Conservation (phyloP, 148 eudicot species). For the Spergularia bocconei region DNA sequence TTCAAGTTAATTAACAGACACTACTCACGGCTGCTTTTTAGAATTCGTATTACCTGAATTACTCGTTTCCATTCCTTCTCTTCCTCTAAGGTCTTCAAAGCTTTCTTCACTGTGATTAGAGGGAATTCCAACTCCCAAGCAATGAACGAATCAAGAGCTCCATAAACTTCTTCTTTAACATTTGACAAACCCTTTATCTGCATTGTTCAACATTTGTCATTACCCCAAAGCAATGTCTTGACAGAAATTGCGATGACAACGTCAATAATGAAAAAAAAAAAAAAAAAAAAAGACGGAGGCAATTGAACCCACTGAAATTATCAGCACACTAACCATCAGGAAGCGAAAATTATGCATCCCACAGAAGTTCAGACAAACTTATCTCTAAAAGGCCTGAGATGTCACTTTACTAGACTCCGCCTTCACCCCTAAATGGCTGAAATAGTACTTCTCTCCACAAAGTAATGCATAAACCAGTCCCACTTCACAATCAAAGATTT, state of each 20-base stretch:
- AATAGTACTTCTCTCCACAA: neutral
- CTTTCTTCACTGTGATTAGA: slow-evolving; percentile 84
- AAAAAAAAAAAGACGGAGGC: no score
- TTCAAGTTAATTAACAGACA: neutral
- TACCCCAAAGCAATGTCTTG: neutral
- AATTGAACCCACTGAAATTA: no score
- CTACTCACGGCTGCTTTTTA: slow-evolving; percentile 6
- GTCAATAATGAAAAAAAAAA: no score
- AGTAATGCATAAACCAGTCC: neutral
- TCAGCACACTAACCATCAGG: no score
- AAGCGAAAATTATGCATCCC: neutral
- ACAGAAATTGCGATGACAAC: neutral
- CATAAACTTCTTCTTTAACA: slow-evolving; percentile 97
- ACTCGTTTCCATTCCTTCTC: slow-evolving; percentile 86
- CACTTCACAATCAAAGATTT: neutral
- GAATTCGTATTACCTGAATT: slow-evolving; percentile 60
- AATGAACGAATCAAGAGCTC: slow-evolving; percentile 91
- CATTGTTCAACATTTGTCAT: slow-evolving; percentile 1
- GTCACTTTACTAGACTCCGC: neutral
- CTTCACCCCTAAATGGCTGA: neutral
- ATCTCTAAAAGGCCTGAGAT: neutral
- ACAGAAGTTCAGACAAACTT: neutral
- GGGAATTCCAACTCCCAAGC: slow-evolving; percentile 98
- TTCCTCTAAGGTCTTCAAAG: slow-evolving; percentile 64
- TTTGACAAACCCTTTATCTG: slow-evolving; percentile 86